Conservation (phyloP, 108 stramenopile species). For the Nannochloropsis salina region DNA sequence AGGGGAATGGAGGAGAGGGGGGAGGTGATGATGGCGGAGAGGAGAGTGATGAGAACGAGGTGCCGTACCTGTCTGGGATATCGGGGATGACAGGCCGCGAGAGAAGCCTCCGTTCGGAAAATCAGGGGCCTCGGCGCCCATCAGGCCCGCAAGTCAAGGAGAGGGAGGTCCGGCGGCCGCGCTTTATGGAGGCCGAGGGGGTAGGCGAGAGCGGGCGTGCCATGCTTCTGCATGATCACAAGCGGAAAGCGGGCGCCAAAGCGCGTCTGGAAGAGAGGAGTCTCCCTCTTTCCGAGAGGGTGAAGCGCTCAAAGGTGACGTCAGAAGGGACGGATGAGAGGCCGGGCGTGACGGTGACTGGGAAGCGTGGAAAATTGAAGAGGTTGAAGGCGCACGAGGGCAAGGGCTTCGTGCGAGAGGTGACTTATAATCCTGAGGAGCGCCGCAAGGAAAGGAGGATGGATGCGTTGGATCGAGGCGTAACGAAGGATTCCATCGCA, state of each 20-base stretch:
- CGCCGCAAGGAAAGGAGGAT: neutral
- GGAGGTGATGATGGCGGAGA: neutral
- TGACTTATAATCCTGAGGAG: conserved; percentile 19
- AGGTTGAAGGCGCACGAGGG: neutral
- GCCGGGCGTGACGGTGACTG: neutral
- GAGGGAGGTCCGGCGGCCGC: conserved; percentile 1
- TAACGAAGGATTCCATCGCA: neutral
- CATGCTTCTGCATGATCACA: neutral
- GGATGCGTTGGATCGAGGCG: neutral
- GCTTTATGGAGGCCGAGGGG: conserved; percentile 25
- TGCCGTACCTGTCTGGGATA: neutral
- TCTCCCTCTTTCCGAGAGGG: neutral
- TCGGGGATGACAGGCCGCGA: neutral
- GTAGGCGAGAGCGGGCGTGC: neutral
- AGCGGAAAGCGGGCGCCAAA: neutral
- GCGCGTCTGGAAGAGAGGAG: conserved; percentile 22
- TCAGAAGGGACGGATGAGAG: neutral
- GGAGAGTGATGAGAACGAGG: neutral
- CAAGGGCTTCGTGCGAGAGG: neutral
- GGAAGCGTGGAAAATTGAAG: neutral
- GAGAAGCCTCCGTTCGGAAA: neutral
- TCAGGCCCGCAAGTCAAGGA: neutral
- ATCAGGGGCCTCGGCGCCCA: neutral
- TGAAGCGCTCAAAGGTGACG: neutral
- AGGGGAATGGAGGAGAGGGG: neutral